Evolutionary conservation across 2,329 filamentous ascomycete genomes (phyloP), one percentile per base, ranked within the genome.

Genomic region (Trichophyton rubrum): DNA sequence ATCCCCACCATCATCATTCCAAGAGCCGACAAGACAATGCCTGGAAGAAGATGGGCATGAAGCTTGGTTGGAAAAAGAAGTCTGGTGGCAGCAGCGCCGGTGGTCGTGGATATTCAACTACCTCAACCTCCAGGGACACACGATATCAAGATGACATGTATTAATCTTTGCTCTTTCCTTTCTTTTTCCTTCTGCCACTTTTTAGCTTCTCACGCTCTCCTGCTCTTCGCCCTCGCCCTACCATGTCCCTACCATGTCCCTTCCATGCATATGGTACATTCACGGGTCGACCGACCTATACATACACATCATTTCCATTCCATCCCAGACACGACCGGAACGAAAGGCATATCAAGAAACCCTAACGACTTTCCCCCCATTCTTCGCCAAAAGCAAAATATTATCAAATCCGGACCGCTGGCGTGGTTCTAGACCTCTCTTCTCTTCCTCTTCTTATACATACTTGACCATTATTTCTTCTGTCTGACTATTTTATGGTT

Each of bases 21-120:
- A 73, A 74, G 66, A 66, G 67, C 62, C 72, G 74, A 62, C 68
- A 73, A 62, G 75, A 79, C 57, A 78, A 78, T 65, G 74, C 77
- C 3, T 80, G 78, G 77, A 80, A 78, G 68, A 79, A 79, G 65
- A 78, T 79, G 76, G 77, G 77, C 2, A 75, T 78, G 71, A 79
- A 78, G 66, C 67, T 80, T 59, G 74, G 73, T 13, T 75, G 74
- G 62, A 75, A 74, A 63, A 75, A 75, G 64, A 70, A 69, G 22
- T 69, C 35, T n/a, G 49, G 35, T 15, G 58, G 40, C 51, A 24
- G 43, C 43, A 24, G 56, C 27, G 35, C 41, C 17, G 9, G n/a
- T 45, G 41, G 38, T 38, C 27, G 38, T 59, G 56, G 56, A 1
- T 41, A 22, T 20, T 24, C 38, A 40, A 53, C 55, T 41, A 47